Evolutionary conservation across 345 rosid genomes (phyloP), one percentile per base, ranked within the genome.

Genomic region (Stellera chamaejasme): DNA sequence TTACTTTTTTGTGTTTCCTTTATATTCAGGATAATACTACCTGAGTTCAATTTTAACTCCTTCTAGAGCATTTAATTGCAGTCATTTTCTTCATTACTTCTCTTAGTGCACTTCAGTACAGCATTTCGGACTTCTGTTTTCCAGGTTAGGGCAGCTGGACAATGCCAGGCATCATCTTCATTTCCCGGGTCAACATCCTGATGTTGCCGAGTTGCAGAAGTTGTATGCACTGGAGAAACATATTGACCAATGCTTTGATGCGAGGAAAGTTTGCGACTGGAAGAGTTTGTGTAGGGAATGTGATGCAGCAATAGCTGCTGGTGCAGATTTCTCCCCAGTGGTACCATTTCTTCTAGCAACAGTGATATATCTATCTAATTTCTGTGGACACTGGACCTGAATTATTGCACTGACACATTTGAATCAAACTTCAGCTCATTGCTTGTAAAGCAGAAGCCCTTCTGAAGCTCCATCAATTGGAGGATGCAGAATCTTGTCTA

Each of bases 401-500:
- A 55, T 43, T 58, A 15, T 52, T 49, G 41, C 19, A 63, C 65
- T 23, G 72, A 66, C 56, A 47, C 57, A n/a, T 26, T 48, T 15
- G 19, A 45, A 65, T 78, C 62, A 36, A 67, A 62, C 72, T 70
- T 61, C 96, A 93, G 99, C 87, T 89, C 58, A 51, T 82, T 69
- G 90, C 92, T 63, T 80, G 90, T 72, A 93, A 82, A 78, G 94
- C 82, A 26, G 99, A 93, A 65, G 99, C 99, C 54, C 61, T 75
- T 67, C 66, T 89, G 66, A 87, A 82, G 86, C 96, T 89, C 57
- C 90, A 84, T 62, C 80, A 67, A 63, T 70, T 83, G 10, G 79
- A 80, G 55, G 96, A 89, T 57, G 89, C 92, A 6, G 92, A 89
- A 55, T 71, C 67, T 50, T 80, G 73, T 71, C 50, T 79, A 36